Base-by-base conservation (phyloP, 1,284 basidiomycete genomes). In the Moniliophthora roreri region DNA sequence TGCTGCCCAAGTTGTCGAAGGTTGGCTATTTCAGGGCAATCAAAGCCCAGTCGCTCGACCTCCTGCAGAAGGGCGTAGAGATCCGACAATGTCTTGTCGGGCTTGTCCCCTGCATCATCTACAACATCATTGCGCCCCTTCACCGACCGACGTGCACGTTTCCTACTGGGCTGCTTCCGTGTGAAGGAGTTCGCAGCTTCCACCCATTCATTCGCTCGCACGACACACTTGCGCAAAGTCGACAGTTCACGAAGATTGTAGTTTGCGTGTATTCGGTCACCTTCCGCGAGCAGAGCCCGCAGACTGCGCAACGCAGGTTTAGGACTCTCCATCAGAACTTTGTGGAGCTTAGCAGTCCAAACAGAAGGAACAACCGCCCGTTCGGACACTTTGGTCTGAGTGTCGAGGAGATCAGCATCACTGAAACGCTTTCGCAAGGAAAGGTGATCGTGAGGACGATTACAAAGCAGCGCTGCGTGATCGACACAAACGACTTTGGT, bases 261-360 rank as follows among this genome's bases (percentile, higher is more conserved):
- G 46, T 83, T 85, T 64, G 96, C 91, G 53, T 86, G 85, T 60
- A 96, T 92, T 53, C 86, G 85, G 60, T 97, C 93, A 18, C 91
- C 95, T 66, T 98, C 95, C 0, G 87, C 81, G 21, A 93, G 76
- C 15, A 96, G 73, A 5, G 87, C 83, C 26, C 88, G 84, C 52
- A 98, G 79, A 26, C 80, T 80, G 54, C 90, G 87, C 50, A 96
- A 79, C 1, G 81, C 69, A 13, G 95, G 94, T 10, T 84, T 81
- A 4, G 84, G 76, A 39, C 78, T 85, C 57, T 90, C 87, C 7
- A 73, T 70, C 35, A 97, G 73, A 0, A 89, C 70, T 62, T 82
- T 85, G 46, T 79, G 75, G 32, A 96, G 75, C 62, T 92, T 91
- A 44, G 69, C 68, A 38, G 81, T 79, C 95, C 95, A 97, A 18